Evolutionary conservation across 805 yeast species (phyloP), one percentile per base, ranked within the genome.

Genomic region (Ogataea trehalophila): DNA sequence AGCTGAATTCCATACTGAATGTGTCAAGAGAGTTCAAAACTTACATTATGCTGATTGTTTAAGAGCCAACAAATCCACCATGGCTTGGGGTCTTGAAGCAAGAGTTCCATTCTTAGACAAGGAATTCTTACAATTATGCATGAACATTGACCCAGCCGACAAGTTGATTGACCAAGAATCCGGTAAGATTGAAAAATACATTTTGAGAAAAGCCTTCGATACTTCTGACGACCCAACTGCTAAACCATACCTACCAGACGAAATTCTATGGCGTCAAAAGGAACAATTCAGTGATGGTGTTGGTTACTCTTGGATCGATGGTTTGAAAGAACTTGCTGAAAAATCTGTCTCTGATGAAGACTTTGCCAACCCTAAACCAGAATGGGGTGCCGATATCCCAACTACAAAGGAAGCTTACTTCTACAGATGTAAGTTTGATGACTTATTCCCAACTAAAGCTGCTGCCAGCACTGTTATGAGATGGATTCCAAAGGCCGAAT

Each of bases 1-100:
- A 45, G 75, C 74, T 48, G 99, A 89, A 62, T 94, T 94, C 90
- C 98, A 94, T 73, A 75, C 81, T 52, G 99, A 94, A 75, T 87
- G 95, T 72, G 96, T 94, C 53, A 77, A 85, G 75, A 81, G 99
- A 70, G 97, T 94, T 61, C 89, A 94, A 79, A 91, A 94, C 92
- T 79, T 94, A 72, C 97, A 94, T 72, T 83, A 83, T 59, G 89
- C 98, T 52, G 99, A 94, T 75, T 92, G 98, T 76, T 75, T 94
- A 68, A 85, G 99, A 72, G 99, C 99, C 56, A 94, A 94, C 87
- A 94, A 94, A 75, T 91, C 97, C 33, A 94, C 99, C 50, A 88
- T 94, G 97, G 98, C 99, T 39, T 94, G 99, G 99, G 99, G 99
- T 70, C 80, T 94, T 55, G 99, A 94, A 75, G 99, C 99, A 52